These are phyloP conservation scores for Prunus dulcis DNA, from an alignment of 306 rosid species.

Conservation along the genomic window DNA sequence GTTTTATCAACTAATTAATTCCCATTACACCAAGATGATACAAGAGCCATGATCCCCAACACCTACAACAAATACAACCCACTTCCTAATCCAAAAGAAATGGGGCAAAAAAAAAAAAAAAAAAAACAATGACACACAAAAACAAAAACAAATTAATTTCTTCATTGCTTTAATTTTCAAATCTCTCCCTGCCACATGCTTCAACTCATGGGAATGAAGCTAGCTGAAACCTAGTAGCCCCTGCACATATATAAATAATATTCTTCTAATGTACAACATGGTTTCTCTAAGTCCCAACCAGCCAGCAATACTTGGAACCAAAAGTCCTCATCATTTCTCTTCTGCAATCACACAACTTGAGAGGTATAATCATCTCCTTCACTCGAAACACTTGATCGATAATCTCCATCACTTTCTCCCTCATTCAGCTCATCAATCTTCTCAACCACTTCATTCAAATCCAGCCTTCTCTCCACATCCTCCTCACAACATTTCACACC, in stretches of 20 bases:
- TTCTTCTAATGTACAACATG: neutral
- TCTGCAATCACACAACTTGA: constrained; percentile 30
- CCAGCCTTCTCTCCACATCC: constrained; percentile 75
- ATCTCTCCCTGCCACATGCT: neutral
- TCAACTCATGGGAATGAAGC: constrained; percentile 4
- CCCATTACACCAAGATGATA: constrained; percentile 5
- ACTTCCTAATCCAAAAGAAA: neutral
- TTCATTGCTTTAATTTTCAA: constrained; percentile 2
- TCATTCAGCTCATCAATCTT: constrained; percentile 58
- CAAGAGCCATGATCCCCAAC: constrained; percentile 16
- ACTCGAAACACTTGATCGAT: constrained; percentile 29
- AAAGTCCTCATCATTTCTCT: neutral
- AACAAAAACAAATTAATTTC: neutral
- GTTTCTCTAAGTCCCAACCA: neutral
- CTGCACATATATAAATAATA: neutral
- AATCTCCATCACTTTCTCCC: constrained; percentile 30
- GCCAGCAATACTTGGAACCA: neutral
- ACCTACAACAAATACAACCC: constrained; percentile 8
- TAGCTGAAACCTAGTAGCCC: constrained; percentile 3
- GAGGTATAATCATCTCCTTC: constrained; percentile 27
- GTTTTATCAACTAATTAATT: constrained; percentile 12
- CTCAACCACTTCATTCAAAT: constrained; percentile 53
- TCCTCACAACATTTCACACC: constrained; percentile 91
- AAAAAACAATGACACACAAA: neutral
- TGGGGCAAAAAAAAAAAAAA: neutral